Percentiles rank a stretch among this genome's conserved stretches.
These are phyloP conservation scores for Chrysosporium queenslandicum DNA, from an alignment of 2,329 filamentous ascomycete genomes.

Conservation along the genomic window DNA sequence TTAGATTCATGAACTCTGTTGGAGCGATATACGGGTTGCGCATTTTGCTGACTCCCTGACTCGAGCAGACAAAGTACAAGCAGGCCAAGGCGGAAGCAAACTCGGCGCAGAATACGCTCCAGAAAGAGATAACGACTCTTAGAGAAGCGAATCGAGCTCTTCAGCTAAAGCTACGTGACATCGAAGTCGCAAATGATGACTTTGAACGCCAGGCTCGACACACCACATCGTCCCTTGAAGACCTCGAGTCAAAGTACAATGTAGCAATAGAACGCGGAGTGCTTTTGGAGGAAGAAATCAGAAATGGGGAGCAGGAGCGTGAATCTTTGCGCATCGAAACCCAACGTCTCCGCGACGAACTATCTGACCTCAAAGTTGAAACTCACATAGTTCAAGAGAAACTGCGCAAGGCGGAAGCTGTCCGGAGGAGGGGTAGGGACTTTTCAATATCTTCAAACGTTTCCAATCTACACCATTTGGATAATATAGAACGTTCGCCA, in stretches of 20 bases:
- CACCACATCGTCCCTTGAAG: slow-evolving; percentile 89
- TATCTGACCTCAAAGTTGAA: slow-evolving; percentile 89
- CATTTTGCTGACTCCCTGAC: background rate
- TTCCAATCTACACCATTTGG: slow-evolving; percentile 32
- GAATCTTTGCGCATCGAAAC: slow-evolving; percentile 81
- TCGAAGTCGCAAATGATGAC: slow-evolving; percentile 96
- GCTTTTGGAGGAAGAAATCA: slow-evolving; percentile 91
- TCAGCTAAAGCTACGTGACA: slow-evolving; percentile 78
- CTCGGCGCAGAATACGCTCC: slow-evolving; percentile 69
- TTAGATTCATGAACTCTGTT: slow-evolving; percentile 35
- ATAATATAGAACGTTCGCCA: slow-evolving; percentile 53
- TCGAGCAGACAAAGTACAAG: slow-evolving; percentile 74
- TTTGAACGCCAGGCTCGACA: slow-evolving; percentile 94
- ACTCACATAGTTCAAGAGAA: slow-evolving; percentile 91
- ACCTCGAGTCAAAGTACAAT: slow-evolving; percentile 95
- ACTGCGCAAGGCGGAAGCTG: slow-evolving; percentile 58
- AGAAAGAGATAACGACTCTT: slow-evolving; percentile 91
- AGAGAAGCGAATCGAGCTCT: slow-evolving; percentile 74
- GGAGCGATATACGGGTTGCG: no score
- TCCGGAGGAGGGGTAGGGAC: slow-evolving; percentile 41
- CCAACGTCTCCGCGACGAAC: slow-evolving; percentile 79
- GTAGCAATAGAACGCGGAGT: slow-evolving; percentile 84
- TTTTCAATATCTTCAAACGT: slow-evolving; percentile 31
- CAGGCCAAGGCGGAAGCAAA: slow-evolving; percentile 85
- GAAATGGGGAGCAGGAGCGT: slow-evolving; percentile 79